Conservation (phyloP, 1,139 yeast species). For the Hanseniaspora sp. region DNA sequence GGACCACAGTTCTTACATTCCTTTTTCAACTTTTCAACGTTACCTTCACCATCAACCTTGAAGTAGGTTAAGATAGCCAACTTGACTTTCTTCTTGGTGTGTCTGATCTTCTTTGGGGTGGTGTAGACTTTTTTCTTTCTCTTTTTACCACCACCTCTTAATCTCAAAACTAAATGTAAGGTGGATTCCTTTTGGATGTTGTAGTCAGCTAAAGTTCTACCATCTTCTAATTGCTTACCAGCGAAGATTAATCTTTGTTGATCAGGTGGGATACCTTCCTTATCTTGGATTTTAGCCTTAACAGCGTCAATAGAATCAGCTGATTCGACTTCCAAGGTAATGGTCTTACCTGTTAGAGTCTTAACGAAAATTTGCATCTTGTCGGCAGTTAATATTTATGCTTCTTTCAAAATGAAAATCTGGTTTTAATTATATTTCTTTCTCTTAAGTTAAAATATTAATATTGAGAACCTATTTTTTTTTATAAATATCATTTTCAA, state of each 20-base stretch:
- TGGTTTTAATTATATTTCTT: constrained; percentile 5
- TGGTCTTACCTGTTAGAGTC: constrained; percentile 81
- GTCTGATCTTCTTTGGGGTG: constrained; percentile 99
- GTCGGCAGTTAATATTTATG: constrained; percentile 34
- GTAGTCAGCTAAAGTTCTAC: constrained; percentile 86
- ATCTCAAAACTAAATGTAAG: constrained; percentile 74
- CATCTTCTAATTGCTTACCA: constrained; percentile 90
- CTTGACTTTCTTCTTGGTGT: constrained; percentile 99
- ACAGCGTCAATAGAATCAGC: constrained; percentile 91
- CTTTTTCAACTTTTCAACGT: constrained; percentile 97
- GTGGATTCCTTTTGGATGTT: constrained; percentile 93
- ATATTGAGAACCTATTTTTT: too few relatives aligned
- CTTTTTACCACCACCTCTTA: constrained; percentile 98
- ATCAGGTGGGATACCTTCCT: constrained; percentile 92
- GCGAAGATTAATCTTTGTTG: constrained; percentile 89
- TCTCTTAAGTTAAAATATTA: background rate
- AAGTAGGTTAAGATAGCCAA: constrained; percentile 98
- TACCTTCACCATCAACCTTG: constrained; percentile 98
- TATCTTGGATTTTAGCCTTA: constrained; percentile 87
- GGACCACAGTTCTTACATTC: constrained; percentile 99
- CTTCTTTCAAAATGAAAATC: constrained; percentile 27
- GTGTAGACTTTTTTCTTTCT: constrained; percentile 99
- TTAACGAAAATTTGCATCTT: constrained; percentile 89
- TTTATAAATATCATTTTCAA: too few relatives aligned
- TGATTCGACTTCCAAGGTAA: constrained; percentile 89